These are phyloP conservation scores for Dryas alaskensis DNA, from an alignment of 306 rosid genomes.

Conservation along the genomic window DNA sequence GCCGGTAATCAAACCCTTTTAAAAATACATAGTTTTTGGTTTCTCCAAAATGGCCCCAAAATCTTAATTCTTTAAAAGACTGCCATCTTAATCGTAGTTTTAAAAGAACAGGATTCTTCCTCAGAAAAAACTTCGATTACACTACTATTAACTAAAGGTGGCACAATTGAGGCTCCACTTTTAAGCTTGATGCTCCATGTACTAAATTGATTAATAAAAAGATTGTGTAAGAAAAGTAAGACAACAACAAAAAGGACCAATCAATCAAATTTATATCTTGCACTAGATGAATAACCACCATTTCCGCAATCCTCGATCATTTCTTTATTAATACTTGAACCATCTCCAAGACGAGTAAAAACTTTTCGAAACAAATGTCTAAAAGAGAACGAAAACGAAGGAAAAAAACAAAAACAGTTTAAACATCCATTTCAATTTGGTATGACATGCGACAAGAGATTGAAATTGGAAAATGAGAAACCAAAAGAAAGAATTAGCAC, in stretches of 20 bases:
- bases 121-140: background rate
- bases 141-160: background rate
- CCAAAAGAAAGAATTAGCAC: background rate
- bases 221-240: background rate
- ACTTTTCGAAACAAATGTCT: too few relatives aligned
- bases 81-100: background rate
- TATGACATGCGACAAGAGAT: background rate
- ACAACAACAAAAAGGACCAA: background rate
- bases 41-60: background rate
- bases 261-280: background rate
- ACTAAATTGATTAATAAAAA: background rate
- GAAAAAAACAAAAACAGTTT: background rate
- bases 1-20: background rate
- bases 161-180: background rate
- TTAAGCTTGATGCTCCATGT: background rate
- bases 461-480: background rate
- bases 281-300: background rate
- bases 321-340: background rate
- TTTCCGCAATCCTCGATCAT: background rate
- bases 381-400: background rate
- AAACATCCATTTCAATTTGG: background rate
- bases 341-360: background rate
- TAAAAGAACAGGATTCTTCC: background rate
- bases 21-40: background rate
- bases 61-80: too few relatives aligned